Conservation (phyloP, 2,329 filamentous ascomycete genomes). For the Venturia aucupariae region DNA sequence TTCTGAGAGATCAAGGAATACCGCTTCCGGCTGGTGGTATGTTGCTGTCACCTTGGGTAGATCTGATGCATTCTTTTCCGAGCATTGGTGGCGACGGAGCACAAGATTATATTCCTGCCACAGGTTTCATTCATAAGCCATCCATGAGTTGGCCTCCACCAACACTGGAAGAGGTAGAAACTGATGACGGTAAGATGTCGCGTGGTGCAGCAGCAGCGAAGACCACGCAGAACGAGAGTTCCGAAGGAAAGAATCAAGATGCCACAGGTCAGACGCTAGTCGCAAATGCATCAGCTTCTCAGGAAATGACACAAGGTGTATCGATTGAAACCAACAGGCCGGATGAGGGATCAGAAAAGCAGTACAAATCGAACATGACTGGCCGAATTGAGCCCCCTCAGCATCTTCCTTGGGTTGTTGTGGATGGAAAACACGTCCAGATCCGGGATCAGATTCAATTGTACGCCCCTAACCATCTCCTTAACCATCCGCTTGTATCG, state of each 20-base stretch:
- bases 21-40: slow-evolving; percentile 84
- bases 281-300: neutral
- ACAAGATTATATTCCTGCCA: slow-evolving; percentile 78
- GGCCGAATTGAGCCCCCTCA: neutral
- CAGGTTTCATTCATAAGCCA: slow-evolving; percentile 85
- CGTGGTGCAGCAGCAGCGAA: slow-evolving; percentile 24
- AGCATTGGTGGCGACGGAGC: slow-evolving; percentile 66
- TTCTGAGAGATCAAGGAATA: slow-evolving; percentile 70
- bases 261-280: neutral
- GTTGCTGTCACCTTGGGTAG: slow-evolving; percentile 90
- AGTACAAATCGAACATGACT: slow-evolving; percentile 19
- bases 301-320: slow-evolving; percentile 14
- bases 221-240: neutral
- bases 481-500: slow-evolving; percentile 83
- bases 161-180: slow-evolving; percentile 60
- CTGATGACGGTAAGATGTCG: slow-evolving; percentile 46
- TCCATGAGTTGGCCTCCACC: slow-evolving; percentile 89
- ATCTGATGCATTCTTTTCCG: slow-evolving; percentile 90
- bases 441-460: slow-evolving; percentile 92
- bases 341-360: slow-evolving; percentile 26
- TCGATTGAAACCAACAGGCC: slow-evolving; percentile 18
- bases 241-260: slow-evolving; percentile 14
- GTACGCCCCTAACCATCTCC: slow-evolving; percentile 72
- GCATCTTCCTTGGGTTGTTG: slow-evolving; percentile 19
- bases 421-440: slow-evolving; percentile 61